Evolutionary conservation across 73 alveolate species (phyloP), one percentile per base, ranked within the genome.

Genomic region (Durusdinium trenchii): DNA sequence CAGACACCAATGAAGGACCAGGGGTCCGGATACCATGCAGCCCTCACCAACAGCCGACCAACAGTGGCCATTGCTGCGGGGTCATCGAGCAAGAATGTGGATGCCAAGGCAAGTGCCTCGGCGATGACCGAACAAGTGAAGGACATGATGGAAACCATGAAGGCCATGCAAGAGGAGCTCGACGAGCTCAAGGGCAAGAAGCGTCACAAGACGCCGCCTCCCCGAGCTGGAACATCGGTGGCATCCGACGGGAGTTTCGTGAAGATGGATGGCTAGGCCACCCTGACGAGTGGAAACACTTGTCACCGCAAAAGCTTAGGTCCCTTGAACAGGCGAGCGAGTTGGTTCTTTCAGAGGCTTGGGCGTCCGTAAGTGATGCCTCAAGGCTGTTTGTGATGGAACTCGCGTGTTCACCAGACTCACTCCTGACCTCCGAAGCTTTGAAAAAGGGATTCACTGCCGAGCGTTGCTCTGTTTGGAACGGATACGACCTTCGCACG

Each of bases 351-450:
- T n/a, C 84, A 1, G 51, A 30, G 28, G 30, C 26, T 7, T 16
- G 48, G 84, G 84, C 84, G 60, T 36, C 79, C 40, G 54, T 84
- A 6, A 38, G 79, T 60, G 94, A 84, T 54, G 40, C 47, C 76
- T 10, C 10, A 3, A 35, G 69, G 42, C 57, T 84, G 76, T 84
- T 84, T n/a, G 42, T 84, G 6, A 6, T 84, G 40, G 94, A 84
- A 35, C 60, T 84, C 18, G 94, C 94, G 0, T 84, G 94, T 43
- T 32, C 79, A 18, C 51, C 50, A 36, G 54, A 6, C 1, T 84
- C 79, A 0, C 57, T n/a, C 0, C 57, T 52, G 57, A 35, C 79
- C 1, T 36, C 51, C 2, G 78, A 28, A 40, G 94, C 60, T 18
- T 47, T 36, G 0, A 47, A 82, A 30, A 18, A n/a, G 18, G 93